These are phyloP conservation scores for Arachnopeziza araneosa DNA, from an alignment of 2,329 filamentous ascomycete species.

Conservation along the genomic window DNA sequence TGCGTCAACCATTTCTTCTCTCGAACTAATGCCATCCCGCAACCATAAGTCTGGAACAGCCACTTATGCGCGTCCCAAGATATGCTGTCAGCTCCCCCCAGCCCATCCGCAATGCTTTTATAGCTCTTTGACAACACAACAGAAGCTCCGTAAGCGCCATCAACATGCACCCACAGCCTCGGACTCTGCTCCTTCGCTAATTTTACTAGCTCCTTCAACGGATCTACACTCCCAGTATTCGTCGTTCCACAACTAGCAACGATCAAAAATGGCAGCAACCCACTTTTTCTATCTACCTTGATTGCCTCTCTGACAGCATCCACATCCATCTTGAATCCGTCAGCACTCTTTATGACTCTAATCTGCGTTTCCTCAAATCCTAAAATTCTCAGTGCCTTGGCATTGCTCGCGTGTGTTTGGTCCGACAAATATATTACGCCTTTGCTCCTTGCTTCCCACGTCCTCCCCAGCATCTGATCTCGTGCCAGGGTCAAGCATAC, in stretches of 20 bases:
- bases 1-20: slow-evolving; percentile 1
- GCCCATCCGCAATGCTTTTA: background rate
- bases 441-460: background rate
- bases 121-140: no score
- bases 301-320: no score
- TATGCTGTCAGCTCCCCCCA: slow-evolving; percentile 21
- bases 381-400: slow-evolving; percentile 6
- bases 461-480: slow-evolving; percentile 3
- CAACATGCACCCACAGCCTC: no score
- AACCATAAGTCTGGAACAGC: slow-evolving; percentile 16
- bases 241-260: no score
- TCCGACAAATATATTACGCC: no score
- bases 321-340: background rate
- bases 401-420: slow-evolving; percentile 3
- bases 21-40: slow-evolving; percentile 20
- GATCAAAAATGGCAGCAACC: no score
- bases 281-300: no score
- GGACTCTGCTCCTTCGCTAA: no score
- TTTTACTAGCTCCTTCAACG: no score
- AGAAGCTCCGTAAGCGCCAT: no score
- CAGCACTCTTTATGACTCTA: background rate
- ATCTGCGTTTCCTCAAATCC: slow-evolving; percentile 3
- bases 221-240: no score
- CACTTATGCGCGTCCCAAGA: slow-evolving; percentile 2
- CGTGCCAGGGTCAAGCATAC: background rate